Base-by-base conservation (phyloP, 2,329 filamentous ascomycete genomes). In the Pyricularia sp. region DNA sequence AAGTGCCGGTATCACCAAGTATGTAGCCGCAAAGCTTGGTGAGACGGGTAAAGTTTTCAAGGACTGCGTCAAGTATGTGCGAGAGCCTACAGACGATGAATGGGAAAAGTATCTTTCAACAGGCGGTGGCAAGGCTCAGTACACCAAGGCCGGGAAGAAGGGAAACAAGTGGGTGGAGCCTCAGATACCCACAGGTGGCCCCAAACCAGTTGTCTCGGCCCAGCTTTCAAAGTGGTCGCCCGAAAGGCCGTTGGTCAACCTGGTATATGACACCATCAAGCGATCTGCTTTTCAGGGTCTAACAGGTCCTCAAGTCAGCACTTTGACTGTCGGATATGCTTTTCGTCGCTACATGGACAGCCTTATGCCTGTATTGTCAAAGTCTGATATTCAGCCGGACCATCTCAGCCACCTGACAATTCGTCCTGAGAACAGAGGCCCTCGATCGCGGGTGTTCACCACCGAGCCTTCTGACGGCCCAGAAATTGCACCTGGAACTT, bases 11-110 rank as follows among this genome's bases (percentile, higher is more conserved):
- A 81, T 85, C 31, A 26, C 88, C 25, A 82, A 83, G 65, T 88
- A 86, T 71, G 84, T 87, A 3, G 85, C 85, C 3, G 86, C 86
- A 4, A 83, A 82, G 55, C 83, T 87, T 12, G 79, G 81, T 20
- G 81, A 82, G 42, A 76, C 77, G 30, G 77, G 75, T 69, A 82
- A 82, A 68, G 78, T 88, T 6, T 88, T 85, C 78, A 88, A 87
- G 72, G 86, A 89, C 72, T 89, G 87, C 72, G 80, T 89, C 70
- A 86, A 86, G 71, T 88, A 84, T 69, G 77, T 84, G 65, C 80
- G 86, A 64, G 85, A 88, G 7, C 81, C 87, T 36, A 85, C 82
- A 14, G 73, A 82, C 1, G 82, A 84, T 26, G 86, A 89, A 71
- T 88, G 86, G 86, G 78, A 81, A 7, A 77, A 82, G 23, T 87